phyloP scores from a whole-genome alignment of 2,329 filamentous ascomycete genomes.

The Ophiocordyceps camponoti-floridani region DNA sequence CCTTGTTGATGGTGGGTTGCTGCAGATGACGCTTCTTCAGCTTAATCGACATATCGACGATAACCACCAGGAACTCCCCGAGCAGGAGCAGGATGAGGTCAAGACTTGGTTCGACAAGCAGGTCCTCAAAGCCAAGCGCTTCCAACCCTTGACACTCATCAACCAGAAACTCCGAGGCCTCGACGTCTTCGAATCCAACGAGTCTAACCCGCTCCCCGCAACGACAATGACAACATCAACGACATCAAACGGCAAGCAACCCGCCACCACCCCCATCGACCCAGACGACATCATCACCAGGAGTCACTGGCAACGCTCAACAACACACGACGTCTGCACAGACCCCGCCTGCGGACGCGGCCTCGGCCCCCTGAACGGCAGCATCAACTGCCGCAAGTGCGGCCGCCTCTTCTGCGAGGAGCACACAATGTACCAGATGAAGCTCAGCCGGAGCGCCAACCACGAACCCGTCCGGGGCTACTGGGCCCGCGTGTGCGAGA shows the following conservation, averaged over 20 bases:
- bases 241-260: constrained; percentile 15
- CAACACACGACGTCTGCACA: constrained; percentile 61
- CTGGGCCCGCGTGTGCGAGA: constrained; percentile 94
- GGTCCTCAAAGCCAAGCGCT: constrained; percentile 81
- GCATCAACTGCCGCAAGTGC: constrained; percentile 84
- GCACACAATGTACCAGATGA: constrained; percentile 99
- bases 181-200: constrained; percentile 88
- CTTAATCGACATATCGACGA: constrained; percentile 79
- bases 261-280: constrained; percentile 34
- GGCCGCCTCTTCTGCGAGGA: constrained; percentile 90
- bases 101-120: constrained; percentile 96
- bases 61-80: constrained; percentile 73
- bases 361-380: constrained; percentile 63
- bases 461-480: constrained; percentile 81
- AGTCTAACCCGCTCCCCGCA: constrained; percentile 27
- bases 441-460: constrained; percentile 70
- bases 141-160: constrained; percentile 76
- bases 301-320: constrained; percentile 72
- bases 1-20: neutral
- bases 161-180: constrained; percentile 88
- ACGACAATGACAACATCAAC: constrained; percentile 6
- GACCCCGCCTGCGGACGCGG: constrained; percentile 74
- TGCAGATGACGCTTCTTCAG: constrained; percentile 74
- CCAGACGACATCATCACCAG: constrained; percentile 82
- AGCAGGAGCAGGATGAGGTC: constrained; percentile 79